A percentile compares a stretch with the other conserved stretches of the same genome.
Conservation (phyloP, 1,139 yeast species). For the Zygotorulaspora mrakii region DNA sequence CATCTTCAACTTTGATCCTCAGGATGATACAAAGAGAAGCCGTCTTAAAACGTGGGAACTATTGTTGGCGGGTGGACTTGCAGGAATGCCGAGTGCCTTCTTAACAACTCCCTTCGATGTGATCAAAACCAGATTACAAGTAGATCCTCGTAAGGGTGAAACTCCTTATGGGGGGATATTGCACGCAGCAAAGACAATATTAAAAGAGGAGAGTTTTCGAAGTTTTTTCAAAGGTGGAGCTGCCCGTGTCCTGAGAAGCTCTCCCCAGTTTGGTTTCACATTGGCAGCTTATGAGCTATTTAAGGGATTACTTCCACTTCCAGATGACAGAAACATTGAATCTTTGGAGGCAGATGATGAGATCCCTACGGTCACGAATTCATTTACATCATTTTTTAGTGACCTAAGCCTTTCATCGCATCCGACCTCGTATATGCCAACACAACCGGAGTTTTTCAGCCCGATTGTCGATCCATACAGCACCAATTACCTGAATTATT, state of each 20-base stretch:
- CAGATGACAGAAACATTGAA: slow-evolving; percentile 26
- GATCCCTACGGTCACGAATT: slow-evolving; percentile 24
- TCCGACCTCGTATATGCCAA: slow-evolving; percentile 32
- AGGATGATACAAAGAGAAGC: slow-evolving; percentile 42
- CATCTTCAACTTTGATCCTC: slow-evolving; percentile 80
- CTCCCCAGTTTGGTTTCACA: slow-evolving; percentile 97
- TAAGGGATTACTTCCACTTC: slow-evolving; percentile 56
- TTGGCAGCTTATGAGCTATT: slow-evolving; percentile 92
- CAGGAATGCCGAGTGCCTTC: slow-evolving; percentile 98
- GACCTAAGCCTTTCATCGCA: slow-evolving; percentile 16
- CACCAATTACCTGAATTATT: slow-evolving; percentile 41
- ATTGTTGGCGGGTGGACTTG: slow-evolving; percentile 84
- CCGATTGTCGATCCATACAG: slow-evolving; percentile 33
- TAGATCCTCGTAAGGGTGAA: slow-evolving; percentile 76
- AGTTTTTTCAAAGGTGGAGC: slow-evolving; percentile 97
- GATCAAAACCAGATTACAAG: slow-evolving; percentile 89
- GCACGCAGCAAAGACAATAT: slow-evolving; percentile 72
- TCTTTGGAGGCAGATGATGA: slow-evolving; percentile 17
- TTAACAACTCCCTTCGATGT: slow-evolving; percentile 96
- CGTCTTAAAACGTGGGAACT: slow-evolving; percentile 77
- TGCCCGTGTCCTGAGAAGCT: slow-evolving; percentile 90
- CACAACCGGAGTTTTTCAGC: slow-evolving; percentile 31
- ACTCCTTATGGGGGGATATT: slow-evolving; percentile 69
- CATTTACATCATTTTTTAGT: slow-evolving; percentile 22
- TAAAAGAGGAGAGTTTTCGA: slow-evolving; percentile 69